Percentiles rank a stretch among this genome's conserved stretches.
These are phyloP conservation scores for Cytospora paraplurivora DNA, from an alignment of 2,329 filamentous ascomycete species.

Conservation along the genomic window DNA sequence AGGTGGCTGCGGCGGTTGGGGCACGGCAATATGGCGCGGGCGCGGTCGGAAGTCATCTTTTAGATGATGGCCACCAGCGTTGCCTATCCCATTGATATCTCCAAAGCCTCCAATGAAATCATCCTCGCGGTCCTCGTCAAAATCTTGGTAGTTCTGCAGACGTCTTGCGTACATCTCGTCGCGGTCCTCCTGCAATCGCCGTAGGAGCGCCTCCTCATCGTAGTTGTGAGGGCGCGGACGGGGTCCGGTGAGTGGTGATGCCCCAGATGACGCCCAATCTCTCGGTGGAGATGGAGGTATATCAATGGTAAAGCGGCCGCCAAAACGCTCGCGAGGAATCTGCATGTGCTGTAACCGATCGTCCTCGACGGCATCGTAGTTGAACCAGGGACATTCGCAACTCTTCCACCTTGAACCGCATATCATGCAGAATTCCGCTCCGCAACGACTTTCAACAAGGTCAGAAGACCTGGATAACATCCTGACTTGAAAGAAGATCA, in stretches of 20 bases:
- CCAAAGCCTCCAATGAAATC: constrained; percentile 42
- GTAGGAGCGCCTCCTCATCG: constrained; percentile 51
- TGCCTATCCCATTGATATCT: constrained; percentile 50
- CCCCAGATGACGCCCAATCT: constrained; percentile 36
- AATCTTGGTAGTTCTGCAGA: constrained; percentile 41
- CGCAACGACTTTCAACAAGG: constrained; percentile 61
- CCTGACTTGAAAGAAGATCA: constrained; percentile 29
- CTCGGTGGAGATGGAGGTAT: constrained; percentile 36
- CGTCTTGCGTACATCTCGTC: constrained; percentile 47
- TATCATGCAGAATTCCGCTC: constrained; percentile 83
- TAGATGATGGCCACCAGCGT: constrained; percentile 59
- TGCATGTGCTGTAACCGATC: constrained; percentile 59
- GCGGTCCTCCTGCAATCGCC: constrained; percentile 49
- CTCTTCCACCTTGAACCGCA: constrained; percentile 82
- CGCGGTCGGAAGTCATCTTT: constrained; percentile 59
- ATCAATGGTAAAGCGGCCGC: constrained; percentile 18
- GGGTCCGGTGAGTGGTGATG: constrained; percentile 30
- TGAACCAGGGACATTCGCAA: constrained; percentile 82
- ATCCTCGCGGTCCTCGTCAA: constrained; percentile 41
- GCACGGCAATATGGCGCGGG: constrained; percentile 41
- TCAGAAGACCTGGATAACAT: constrained; percentile 11
- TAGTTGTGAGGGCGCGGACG: constrained; percentile 42
- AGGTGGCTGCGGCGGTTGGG: constrained; percentile 38
- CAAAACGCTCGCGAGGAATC: constrained; percentile 40
- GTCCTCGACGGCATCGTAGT: constrained; percentile 56